These are phyloP conservation scores for Magnolia officinalis DNA, from an alignment of 164 flowering plant genomes.

Conservation along the genomic window DNA sequence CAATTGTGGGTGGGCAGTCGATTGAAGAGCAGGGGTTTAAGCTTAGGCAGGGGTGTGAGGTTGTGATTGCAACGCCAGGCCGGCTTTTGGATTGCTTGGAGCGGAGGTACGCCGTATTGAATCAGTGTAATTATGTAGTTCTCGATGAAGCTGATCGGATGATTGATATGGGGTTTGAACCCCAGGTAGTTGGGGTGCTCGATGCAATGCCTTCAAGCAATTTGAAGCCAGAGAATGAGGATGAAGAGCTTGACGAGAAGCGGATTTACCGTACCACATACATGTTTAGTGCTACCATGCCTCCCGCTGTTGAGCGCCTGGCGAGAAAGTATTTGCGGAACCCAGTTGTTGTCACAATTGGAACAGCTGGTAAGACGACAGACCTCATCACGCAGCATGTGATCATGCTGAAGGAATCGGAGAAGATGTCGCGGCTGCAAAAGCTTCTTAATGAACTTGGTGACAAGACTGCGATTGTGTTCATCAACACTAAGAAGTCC, in stretches of 20 bases:
- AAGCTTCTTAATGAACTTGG: constrained; percentile 70
- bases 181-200: constrained; percentile 79
- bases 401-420: constrained; percentile 72
- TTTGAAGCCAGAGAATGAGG: constrained; percentile 89
- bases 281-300: constrained; percentile 98
- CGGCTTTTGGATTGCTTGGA: constrained; percentile 79
- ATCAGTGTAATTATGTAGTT: constrained; percentile 86
- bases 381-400: constrained; percentile 76
- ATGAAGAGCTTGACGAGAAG: constrained; percentile 89
- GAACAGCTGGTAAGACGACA: constrained; percentile 92
- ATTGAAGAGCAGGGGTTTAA: constrained; percentile 86
- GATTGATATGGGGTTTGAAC: constrained; percentile 98
- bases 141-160: constrained; percentile 93
- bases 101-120: constrained; percentile 70
- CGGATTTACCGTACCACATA: constrained; percentile 82
- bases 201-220: constrained; percentile 96
- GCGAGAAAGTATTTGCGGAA: constrained; percentile 89
- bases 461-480: constrained; percentile 88
- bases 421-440: constrained; percentile 54
- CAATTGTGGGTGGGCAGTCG: constrained; percentile 87
- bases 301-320: constrained; percentile 84
- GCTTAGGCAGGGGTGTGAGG: constrained; percentile 81
- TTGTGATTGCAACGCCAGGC: constrained; percentile 90
- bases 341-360: constrained; percentile 86
- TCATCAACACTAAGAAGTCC: constrained; percentile 76